Evolutionary conservation across 2,329 filamentous ascomycete genomes (phyloP), one percentile per base, ranked within the genome.

Genomic region (Aaosphaeria pasadenensis): DNA sequence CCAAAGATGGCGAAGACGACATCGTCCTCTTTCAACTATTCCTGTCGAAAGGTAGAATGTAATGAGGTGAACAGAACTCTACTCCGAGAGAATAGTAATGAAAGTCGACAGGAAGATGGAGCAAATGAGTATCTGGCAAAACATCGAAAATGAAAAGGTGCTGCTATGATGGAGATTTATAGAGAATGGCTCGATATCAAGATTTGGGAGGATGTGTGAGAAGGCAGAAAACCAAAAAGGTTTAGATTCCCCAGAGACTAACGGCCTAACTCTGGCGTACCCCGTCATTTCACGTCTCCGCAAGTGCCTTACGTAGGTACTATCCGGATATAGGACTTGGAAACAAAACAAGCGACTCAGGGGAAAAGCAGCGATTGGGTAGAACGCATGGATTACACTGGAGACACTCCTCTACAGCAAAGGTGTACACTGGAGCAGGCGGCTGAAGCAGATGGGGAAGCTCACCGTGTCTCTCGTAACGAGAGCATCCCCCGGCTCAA

Each of bases 181-280:
- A 64, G 41, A 24, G 46, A 36, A 49, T 49, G 39, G 43, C 52
- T 45, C 35, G 39, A 53, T 7, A 45, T 50, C 38, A 38, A 31
- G 43, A 48, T 54, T 56, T 42, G 47, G 42, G 53, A 49, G 50
- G 43, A 30, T 52, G 45, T 45, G 51, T 43, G 43, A 52, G 35
- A 42, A 24, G 30, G 28, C 28, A 32, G 30, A 43, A 11, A 48
- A 39, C 33, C 52, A 53, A 49, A 43, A 38, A 48, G 54, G 53
- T 46, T 54, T 55, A 55, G 32, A 43, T 50, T 48, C 54, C 60
- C 60, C 60, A 48, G 57, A 62, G 54, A 60, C 30, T 43, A 53
- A 55, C 49, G 56, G 56, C 24, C 54, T 51, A 53, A 51, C 46
- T 53, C 13, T 46, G 17, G 33, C 50, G 35, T 50, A 52, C 59